Base-by-base conservation (phyloP, 2,329 filamentous ascomycete species). In the Lasiodiplodia hormozganensis region DNA sequence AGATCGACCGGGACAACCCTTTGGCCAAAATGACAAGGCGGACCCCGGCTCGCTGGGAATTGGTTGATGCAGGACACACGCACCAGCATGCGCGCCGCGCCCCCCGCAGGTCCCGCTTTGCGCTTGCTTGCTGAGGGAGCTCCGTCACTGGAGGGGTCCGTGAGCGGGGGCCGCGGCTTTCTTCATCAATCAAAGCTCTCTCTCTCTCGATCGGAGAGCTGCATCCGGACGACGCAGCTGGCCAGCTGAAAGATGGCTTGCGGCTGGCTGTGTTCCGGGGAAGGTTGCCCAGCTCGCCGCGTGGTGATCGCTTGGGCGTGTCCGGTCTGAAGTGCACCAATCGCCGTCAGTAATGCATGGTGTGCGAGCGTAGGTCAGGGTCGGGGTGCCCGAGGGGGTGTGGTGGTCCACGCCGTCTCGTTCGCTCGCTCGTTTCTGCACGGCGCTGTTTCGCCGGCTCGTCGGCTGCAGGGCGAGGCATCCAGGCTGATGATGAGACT, bases 1-100 rank as follows among this genome's bases (percentile, higher is more conserved):
- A 34, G 60, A 64, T 64, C 60, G 60, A 38, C 60, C 60, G 60
- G 60, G 60, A 64, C 51, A 52, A 52, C 43, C 60, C 60, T 52
- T 64, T 28, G 60, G 51, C 8, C 31, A 12, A 31, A 23, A n/a
- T 25, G 38, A 49, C 60, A 47, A 47, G 43, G 43, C 43, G 43
- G 3, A 47, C 43, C 43, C 43, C 43, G 43, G 43, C 43, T 21
- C 43, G 7, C 43, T 38, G 60, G 36, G 56, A 60, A 18, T 21
- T 23, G n/a, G 58, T 60, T 43, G 34, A 14, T 36, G 31, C 28
- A 36, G 36, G 7, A 28, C 23, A 49, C 58, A 62, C 58, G 7
- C 25, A 25, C 58, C 58, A 34, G 23, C 40, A 23, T 21, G 58
- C 58, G 58, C 57, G 40, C 36, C 18, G 56, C 36, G 40, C 4